Evolutionary conservation across 306 rosid genomes (phyloP).

Genomic region (Dalbergia oliveri): DNA sequence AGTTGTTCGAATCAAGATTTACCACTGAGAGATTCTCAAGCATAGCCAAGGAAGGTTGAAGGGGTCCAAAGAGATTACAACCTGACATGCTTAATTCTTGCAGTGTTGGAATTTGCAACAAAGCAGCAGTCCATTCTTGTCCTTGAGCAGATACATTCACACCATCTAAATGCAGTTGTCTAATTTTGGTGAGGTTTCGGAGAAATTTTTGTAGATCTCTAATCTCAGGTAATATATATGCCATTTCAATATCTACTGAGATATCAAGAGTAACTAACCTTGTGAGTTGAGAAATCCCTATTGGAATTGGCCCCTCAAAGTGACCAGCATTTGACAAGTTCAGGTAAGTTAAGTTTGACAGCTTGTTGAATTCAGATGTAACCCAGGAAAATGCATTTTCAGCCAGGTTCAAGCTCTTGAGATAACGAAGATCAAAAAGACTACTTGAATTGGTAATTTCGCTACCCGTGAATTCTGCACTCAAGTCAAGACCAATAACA

Average conservation of each 20-base stretch:
- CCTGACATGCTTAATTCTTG: constrained; percentile 18
- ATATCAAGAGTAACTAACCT: constrained; percentile 35
- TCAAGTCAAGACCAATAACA: constrained; percentile 20
- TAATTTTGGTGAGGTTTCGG: constrained; percentile 32
- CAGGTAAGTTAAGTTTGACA: constrained; percentile 15
- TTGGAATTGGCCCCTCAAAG: constrained; percentile 30
- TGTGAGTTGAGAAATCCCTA: constrained; percentile 31
- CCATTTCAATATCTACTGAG: not conserved
- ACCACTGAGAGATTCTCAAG: not conserved
- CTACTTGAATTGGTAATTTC: constrained; percentile 10
- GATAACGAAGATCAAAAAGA: not conserved
- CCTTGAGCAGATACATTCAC: constrained; percentile 38
- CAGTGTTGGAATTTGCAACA: not conserved
- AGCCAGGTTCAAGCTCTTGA: constrained; percentile 23
- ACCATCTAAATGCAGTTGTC: constrained; percentile 47
- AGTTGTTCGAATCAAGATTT: not conserved
- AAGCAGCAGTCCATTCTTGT: constrained; percentile 42
- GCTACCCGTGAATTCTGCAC: not conserved
- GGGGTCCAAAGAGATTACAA: constrained; percentile 32
- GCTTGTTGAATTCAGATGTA: constrained; percentile 24
- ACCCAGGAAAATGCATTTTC: not conserved
- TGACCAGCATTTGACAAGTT: not conserved
- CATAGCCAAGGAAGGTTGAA: not conserved
- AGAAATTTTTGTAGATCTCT: constrained; percentile 3
- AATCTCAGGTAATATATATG: not conserved